Conservation (phyloP, 1,284 basidiomycete genomes). For the Athelia sp. region DNA sequence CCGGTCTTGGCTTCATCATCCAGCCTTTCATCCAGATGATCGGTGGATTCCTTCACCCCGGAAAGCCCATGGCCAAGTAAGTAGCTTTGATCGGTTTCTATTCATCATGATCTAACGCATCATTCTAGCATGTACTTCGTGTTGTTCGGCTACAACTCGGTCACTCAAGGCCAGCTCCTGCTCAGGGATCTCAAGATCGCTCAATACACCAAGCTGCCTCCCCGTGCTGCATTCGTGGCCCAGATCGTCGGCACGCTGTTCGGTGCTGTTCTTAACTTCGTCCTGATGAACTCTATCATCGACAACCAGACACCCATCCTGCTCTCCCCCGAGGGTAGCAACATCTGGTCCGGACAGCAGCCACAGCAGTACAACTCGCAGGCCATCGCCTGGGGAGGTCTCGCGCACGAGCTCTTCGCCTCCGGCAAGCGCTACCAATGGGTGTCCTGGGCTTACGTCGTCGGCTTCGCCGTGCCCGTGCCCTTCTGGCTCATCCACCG, state of each 20-base stretch:
- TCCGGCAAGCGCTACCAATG: constrained; percentile 50
- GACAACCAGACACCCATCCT: constrained; percentile 47
- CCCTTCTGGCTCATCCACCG: constrained; percentile 53
- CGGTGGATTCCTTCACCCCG: constrained; percentile 56
- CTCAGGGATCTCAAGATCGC: constrained; percentile 56
- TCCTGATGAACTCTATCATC: constrained; percentile 58
- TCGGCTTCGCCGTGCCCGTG: constrained; percentile 49
- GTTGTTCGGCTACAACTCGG: constrained; percentile 46
- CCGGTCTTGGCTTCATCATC: constrained; percentile 43
- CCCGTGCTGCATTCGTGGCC: constrained; percentile 56
- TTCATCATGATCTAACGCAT: constrained; percentile 28
- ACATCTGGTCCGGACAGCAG: constrained; percentile 59
- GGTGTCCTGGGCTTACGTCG: constrained; percentile 49
- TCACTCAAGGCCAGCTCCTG: constrained; percentile 37
- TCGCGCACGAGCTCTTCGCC: constrained; percentile 54
- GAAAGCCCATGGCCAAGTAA: constrained; percentile 41
- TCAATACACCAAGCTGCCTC: constrained; percentile 67
- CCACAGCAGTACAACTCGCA: constrained; percentile 57
- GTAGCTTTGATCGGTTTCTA: constrained; percentile 32
- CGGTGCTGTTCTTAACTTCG: constrained; percentile 49
- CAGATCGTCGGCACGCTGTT: constrained; percentile 49
- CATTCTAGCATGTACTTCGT: constrained; percentile 59
- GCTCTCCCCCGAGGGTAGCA: constrained; percentile 46
- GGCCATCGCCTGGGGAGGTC: constrained; percentile 63
- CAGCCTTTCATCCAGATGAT: constrained; percentile 55